Percentiles rank a stretch among this genome's conserved stretches.
These are phyloP conservation scores for Penicillium alfredii DNA, from an alignment of 495 filamentous ascomycete species.

Conservation along the genomic window DNA sequence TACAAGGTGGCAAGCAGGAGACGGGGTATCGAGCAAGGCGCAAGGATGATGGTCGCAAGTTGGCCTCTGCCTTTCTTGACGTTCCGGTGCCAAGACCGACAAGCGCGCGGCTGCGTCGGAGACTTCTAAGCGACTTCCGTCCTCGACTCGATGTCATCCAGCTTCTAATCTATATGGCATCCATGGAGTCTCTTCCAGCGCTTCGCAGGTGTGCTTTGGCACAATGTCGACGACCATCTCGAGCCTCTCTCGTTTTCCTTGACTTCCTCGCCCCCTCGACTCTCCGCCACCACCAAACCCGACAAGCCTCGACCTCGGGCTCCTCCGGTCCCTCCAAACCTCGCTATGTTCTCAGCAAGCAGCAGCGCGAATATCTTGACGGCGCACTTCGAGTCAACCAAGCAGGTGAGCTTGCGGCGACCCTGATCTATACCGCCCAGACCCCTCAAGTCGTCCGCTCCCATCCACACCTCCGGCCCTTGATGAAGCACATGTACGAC, in stretches of 20 bases:
- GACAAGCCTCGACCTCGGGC: constrained; percentile 26
- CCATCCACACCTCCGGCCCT: constrained; percentile 77
- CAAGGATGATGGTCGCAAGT: constrained; percentile 16
- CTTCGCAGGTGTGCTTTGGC: constrained; percentile 17
- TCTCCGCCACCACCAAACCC: constrained; percentile 17
- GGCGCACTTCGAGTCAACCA: constrained; percentile 85
- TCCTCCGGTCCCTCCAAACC: constrained; percentile 29
- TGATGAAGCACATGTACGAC: constrained; percentile 98
- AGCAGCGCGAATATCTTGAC: constrained; percentile 71
- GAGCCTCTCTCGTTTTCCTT: constrained; percentile 25
- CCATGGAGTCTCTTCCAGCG: constrained; percentile 14
- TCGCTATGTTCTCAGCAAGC: constrained; percentile 57
- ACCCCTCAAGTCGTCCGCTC: constrained; percentile 65
- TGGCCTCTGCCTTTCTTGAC: constrained; percentile 27
- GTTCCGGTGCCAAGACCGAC: constrained; percentile 20
- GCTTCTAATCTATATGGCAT: not conserved
- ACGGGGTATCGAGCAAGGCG: not conserved
- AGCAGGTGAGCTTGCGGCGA: constrained; percentile 82
- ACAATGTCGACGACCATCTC: constrained; percentile 10
- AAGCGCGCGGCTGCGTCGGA: constrained; percentile 22
- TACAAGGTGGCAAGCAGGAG: constrained; percentile 2
- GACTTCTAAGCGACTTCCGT: constrained; percentile 3
- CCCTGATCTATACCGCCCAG: constrained; percentile 78
- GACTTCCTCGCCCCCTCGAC: constrained; percentile 41
- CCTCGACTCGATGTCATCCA: not conserved